Base-by-base conservation (phyloP, 2,329 filamentous ascomycete genomes). In the Cytospora piceae region DNA sequence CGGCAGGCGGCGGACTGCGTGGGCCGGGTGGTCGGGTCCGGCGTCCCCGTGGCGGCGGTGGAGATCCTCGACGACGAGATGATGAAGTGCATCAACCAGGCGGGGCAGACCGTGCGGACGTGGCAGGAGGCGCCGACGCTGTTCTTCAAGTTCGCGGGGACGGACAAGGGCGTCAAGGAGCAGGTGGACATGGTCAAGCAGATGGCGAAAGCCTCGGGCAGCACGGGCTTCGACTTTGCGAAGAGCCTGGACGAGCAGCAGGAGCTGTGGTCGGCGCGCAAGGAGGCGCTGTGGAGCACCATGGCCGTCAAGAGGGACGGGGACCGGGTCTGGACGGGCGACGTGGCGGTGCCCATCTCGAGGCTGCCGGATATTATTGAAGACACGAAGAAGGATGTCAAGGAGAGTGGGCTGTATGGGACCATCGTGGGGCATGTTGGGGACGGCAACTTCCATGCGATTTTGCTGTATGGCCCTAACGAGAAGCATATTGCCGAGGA, bases 41-140 rank as follows among this genome's bases (percentile, higher is more conserved):
- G 93, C 31, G 86, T 97, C 14, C 92, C 91, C 34, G 89, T 97
- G 52, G 93, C 94, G 0, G 94, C 94, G n/a, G 88, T 97, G 53
- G 94, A 97, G 79, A 90, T 97, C 65, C 82, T 97, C 32, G 94
- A 97, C 78, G 93, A 96, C 74, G 90, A 93, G 65, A 93, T 96
- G 80, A 97, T 97, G 86, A 81, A 79, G 71, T 85, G 83, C 74
- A 87, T 89, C 78, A 88, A 89, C 78, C 80, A 84, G 32, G 86
- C 88, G 0, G 89, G 89, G 31, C 83, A 81, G 74, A 93, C 91
- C 1, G 81, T 82, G 42, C 86, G 88, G 67, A 77, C 77, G 11
- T 94, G 91, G 91, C 82, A 82, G 61, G 90, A 92, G 77, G 84
- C 83, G 2, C 90, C 92, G 0, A 94, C 91, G 0, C 81, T 94